Evolutionary conservation across 2,329 filamentous ascomycete species (phyloP), one percentile per base, ranked within the genome.

Genomic region (Pyrenophora teres): DNA sequence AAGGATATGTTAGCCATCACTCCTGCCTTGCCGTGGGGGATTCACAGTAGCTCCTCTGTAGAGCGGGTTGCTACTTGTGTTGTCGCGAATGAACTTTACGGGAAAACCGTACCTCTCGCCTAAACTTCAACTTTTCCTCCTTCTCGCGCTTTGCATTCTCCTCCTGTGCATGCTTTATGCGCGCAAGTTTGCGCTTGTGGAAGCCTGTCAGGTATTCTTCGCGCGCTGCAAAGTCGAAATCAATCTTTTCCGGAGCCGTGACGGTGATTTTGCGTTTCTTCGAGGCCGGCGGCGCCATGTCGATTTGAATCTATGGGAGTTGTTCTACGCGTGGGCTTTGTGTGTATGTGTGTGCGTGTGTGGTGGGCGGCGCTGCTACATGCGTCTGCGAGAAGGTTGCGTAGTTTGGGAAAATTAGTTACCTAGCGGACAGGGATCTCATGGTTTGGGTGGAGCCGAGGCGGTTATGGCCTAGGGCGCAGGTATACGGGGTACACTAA

Each of bases 201-300:
- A 99, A 99, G 2, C 94, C 94, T 0, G 92, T 97, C 51, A 99
- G 81, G 71, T 90, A 99, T 68, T 97, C 92, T 59, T 88, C 79
- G 59, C 94, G 87, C 39, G 89, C 89, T 55, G 82, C 81, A 55
- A 82, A 77, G 77, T 99, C 92, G 77, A 97, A 99, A 45, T 80
- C 85, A 73, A 99, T 88, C 72, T 96, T 90, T 68, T 92, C 90
- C 54, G 90, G 80, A 12, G 80, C 71, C 69, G 56, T 74, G 73
- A 75, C 63, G 40, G 56, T 59, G 45, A 66, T 65, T 42, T 70
- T 70, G 54, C 67, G 65, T 50, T 70, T 72, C 50, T 74, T 74
- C 3, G 54, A 47, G 9, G 68, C 67, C 3, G 68, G 68, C 18
- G 65, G 56, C 15, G 49, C 44, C 46, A 50, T 53, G 31, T 5